Base-by-base conservation (phyloP, 257 asterid species). In the Primulina huaijiensis region DNA sequence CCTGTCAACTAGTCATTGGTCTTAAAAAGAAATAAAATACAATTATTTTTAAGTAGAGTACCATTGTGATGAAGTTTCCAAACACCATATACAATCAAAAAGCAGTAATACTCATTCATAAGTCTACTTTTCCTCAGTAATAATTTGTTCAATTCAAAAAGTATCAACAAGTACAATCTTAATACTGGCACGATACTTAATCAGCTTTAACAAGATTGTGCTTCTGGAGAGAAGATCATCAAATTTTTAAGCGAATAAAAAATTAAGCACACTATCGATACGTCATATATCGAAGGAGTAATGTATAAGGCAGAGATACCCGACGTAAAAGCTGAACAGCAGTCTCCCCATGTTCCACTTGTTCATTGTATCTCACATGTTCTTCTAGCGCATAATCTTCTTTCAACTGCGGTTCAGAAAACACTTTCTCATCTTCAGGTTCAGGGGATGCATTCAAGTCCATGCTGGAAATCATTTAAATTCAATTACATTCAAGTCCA, bases 361-460 rank as follows among this genome's bases (percentile, higher is more conserved):
- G 89, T 68, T 86, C 89, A 60, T 66, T 75, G 78, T 72, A 89
- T 56, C 71, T 80, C 50, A 74, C 73, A 12, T 68, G 87, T 67
- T 80, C 89, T 70, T 79, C 89, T 8, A 63, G 81, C n/a, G 21
- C 86, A 68, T 75, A 80, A 72, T 88, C 97, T 71, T 85, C 95
- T 81, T 86, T 91, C 4, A 85, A 82, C 40, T 85, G 85, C 65
- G 76, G 82, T 65, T 78, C 88, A 35, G 82, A 88, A 46, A 75
- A 77, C 79, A 81, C 93, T 60, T 89, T 98, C 57, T 94, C 97
- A 16, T 91, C 97, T 79, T 94, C 98, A 58, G 96, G 99, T 78
- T 80, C 86, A 17, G 98, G 99, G 62, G 92, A 84, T 62, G 75
- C 99, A 85, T 94, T 94, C 82, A 94, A 86, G 85, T 91, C 99